phyloP scores from a whole-genome alignment of 108 stramenopile genomes.

The Chaetoceros muelleri region DNA sequence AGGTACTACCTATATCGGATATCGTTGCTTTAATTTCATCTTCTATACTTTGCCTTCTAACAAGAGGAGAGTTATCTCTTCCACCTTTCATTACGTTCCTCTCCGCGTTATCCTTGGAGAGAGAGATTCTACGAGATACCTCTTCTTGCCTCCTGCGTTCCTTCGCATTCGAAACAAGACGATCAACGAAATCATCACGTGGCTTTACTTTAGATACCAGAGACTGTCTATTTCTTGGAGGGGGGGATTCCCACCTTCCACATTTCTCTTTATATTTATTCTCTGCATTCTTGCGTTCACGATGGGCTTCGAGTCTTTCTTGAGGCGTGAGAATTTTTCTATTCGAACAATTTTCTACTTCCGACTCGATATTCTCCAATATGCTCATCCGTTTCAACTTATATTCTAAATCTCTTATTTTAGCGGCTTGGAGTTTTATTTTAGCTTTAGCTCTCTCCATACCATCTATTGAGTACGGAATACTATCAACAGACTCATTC shows the following conservation, averaged over 20 bases:
- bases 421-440: slow-evolving; percentile 3
- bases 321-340: slow-evolving; percentile 27
- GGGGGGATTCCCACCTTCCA: slow-evolving; percentile 33
- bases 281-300: slow-evolving; percentile 31
- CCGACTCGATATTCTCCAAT: neutral
- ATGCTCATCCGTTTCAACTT: slow-evolving; percentile 1
- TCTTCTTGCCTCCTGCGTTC: slow-evolving; percentile 28
- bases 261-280: slow-evolving; percentile 37
- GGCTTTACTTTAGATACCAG: slow-evolving; percentile 17
- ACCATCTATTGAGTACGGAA: neutral
- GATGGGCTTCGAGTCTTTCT: slow-evolving; percentile 35
- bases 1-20: slow-evolving; percentile 3
- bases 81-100: slow-evolving; percentile 9
- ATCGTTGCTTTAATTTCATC: neutral
- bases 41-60: neutral
- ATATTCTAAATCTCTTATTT: slow-evolving; percentile 7
- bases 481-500: neutral
- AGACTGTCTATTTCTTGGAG: slow-evolving; percentile 18
- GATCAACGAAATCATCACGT: slow-evolving; percentile 34
- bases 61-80: neutral
- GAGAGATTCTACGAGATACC: slow-evolving; percentile 5
- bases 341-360: neutral
- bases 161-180: slow-evolving; percentile 26
- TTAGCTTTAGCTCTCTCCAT: slow-evolving; percentile 10
- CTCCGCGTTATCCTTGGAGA: slow-evolving; percentile 10